A percentile compares a stretch with the other conserved stretches of the same genome.
phyloP scores from a whole-genome alignment of 1,139 yeast genomes.

The Eremothecium cymbalariae region DNA sequence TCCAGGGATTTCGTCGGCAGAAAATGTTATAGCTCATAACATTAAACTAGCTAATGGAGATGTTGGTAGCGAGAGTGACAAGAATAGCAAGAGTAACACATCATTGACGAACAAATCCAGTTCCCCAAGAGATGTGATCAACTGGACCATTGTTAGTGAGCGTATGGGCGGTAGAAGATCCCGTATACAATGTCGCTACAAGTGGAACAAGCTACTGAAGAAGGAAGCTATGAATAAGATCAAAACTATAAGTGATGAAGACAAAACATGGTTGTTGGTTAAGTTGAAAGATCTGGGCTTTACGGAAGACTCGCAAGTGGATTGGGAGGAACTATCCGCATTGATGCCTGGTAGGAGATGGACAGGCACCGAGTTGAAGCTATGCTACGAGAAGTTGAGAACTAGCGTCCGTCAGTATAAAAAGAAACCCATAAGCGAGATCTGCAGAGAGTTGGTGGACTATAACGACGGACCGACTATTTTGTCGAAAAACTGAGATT shows the following conservation, averaged over 20 bases:
- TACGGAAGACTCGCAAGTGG: slow-evolving; percentile 43
- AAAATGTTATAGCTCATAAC: slow-evolving; percentile 3
- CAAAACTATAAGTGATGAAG: slow-evolving; percentile 41
- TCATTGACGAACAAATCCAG: slow-evolving; percentile 10
- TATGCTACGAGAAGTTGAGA: slow-evolving; percentile 42
- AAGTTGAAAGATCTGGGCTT: slow-evolving; percentile 43
- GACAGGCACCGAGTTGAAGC: slow-evolving; percentile 41
- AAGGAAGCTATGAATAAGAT: slow-evolving; percentile 49
- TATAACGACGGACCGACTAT: slow-evolving; percentile 16
- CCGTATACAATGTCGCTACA: slow-evolving; percentile 88
- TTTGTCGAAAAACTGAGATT: slow-evolving; percentile 2
- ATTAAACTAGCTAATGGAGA: slow-evolving; percentile 5
- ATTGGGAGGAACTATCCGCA: slow-evolving; percentile 54
- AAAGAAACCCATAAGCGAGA: slow-evolving; percentile 36
- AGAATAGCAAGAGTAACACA: slow-evolving; percentile 8
- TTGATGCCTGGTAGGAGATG: slow-evolving; percentile 38
- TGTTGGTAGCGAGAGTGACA: slow-evolving; percentile 8
- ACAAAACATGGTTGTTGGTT: slow-evolving; percentile 51
- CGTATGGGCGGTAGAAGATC: slow-evolving; percentile 82
- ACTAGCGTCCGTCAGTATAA: slow-evolving; percentile 36
- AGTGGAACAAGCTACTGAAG: slow-evolving; percentile 76
- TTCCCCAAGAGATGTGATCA: slow-evolving; percentile 40
- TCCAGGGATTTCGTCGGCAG: background rate
- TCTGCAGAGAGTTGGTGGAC: slow-evolving; percentile 29
- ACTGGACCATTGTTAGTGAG: slow-evolving; percentile 89